Evolutionary conservation across 768 basidiomycete genomes (phyloP), one percentile per base, ranked within the genome.

Genomic region (Dioszegia crocea): DNA sequence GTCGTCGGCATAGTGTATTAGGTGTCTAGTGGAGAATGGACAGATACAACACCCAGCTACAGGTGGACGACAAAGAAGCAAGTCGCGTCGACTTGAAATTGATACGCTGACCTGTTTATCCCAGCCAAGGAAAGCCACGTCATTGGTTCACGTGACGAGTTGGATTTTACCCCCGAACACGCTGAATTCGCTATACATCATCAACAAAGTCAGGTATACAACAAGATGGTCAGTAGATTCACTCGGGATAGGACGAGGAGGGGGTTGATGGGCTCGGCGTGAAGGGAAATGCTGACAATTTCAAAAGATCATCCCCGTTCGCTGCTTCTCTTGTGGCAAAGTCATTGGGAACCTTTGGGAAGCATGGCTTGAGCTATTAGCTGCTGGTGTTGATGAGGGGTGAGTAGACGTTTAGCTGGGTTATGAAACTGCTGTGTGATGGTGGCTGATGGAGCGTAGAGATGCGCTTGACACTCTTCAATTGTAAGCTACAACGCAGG

Each of bases 341-440:
- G 92, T 98, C 62, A 87, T 97, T 40, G 91, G 94, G 47, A 91
- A 97, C 81, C 89, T 96, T 65, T 97, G 94, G 93, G 87, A 84
- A 58, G 82, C 83, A 21, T 98, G 96, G 76, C 79, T 96, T 36
- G 85, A 87, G 68, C 79, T 93, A 41, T 80, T 96, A 60, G 84
- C 86, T 33, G 83, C 84, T 57, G 91, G 89, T 67, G 84, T 85
- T 78, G 85, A 83, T 64, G 93, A 97, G 81, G 92, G 92, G 93
- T 93, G 67, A 64, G 87, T 79, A 5, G 21, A 21, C 12, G 1
- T 33, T 6, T 33, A 29, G 17, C 12, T 21, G 8, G 9, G 8
- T 8, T 46, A 21, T 23, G 6, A 4, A 31, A 44, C 26, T 12
- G 17, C 8, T 14, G 17, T 9, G 3, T 2, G 5, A 16, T 36